Base-by-base conservation (phyloP, 164 flowering plant genomes). In the Umbilicus rupestris region DNA sequence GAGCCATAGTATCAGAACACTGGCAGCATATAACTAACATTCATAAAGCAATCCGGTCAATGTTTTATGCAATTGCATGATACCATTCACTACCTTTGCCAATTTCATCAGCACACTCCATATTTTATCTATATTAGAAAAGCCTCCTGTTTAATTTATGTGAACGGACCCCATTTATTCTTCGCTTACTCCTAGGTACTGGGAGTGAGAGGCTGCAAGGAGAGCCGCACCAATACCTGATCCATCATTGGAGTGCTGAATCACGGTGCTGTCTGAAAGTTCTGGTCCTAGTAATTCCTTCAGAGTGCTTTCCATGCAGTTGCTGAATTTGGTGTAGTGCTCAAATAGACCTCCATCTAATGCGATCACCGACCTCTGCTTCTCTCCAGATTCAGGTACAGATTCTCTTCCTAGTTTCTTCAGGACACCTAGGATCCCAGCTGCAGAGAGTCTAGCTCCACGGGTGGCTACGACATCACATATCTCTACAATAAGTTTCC, bases 191-290 rank as follows among this genome's bases (percentile, higher is more conserved):
- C 55, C 26, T n/a, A 47, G 58, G 30, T 52, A 52, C 58, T 52
- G 58, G 75, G 98, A 94, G 73, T 94, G 95, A 62, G 99, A 89
- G 33, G 99, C 97, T 12, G 99, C 99, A 0, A 94, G 76, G 46
- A 94, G 90, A 17, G 98, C 88, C 29, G 98, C 98, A 52, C 98
- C 98, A 45, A 87, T 77, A 35, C 98, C 98, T 0, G 98, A 94
- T 15, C 95, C 98, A 68, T 94, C 98, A 35, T 89, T 89, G 2
- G 89, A 78, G 12, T 71, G 97, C 74, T 73, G 78, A 17, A 94
- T 67, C 28, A 68, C 67, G 33, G 89, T 31, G 59, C 17, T 76
- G 12, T 76, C 69, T 8, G 84, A 70, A 8, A 68, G 82, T 45
- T 78, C 92, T 4, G 83, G 83, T 29, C 95, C 98, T 16, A 94